Evolutionary conservation across 2,329 filamentous ascomycete species (phyloP).

Genomic region (Arthrobotrys conoides): DNA sequence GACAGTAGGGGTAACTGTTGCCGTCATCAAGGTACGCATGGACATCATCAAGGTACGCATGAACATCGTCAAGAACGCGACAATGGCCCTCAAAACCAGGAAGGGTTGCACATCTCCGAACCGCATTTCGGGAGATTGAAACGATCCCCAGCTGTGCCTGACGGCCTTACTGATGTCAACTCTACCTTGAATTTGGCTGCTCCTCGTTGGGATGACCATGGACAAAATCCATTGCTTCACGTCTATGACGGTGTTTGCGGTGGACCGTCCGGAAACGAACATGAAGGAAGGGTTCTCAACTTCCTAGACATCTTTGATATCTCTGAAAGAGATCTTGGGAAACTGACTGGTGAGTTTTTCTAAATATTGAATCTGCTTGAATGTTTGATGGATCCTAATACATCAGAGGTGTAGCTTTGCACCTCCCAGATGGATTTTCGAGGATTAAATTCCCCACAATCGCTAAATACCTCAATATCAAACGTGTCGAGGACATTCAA

Average conservation of each 20-base stretch:
- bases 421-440: constrained; percentile 1
- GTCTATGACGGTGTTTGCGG: not conserved
- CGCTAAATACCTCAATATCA: not conserved
- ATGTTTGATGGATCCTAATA: not conserved
- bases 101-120: not conserved
- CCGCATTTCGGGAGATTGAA: not conserved
- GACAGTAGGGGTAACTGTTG: too few relatives aligned
- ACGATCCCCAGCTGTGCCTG: not conserved
- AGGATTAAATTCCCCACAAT: not conserved
- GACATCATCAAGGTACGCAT: too few relatives aligned
- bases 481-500: not conserved
- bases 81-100: not conserved
- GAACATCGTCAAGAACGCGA: not conserved
- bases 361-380: not conserved
- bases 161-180: not conserved
- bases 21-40: too few relatives aligned
- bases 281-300: not conserved
- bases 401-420: not conserved
- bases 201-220: not conserved
- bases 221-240: not conserved
- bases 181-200: not conserved
- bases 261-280: not conserved
- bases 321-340: not conserved
- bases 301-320: not conserved
- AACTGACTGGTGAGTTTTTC: not conserved